Percentiles rank a stretch among this genome's conserved stretches.
Evolutionary conservation across 176 grass and related monocot species (phyloP).

Genomic region (Musa schizocarpa): DNA sequence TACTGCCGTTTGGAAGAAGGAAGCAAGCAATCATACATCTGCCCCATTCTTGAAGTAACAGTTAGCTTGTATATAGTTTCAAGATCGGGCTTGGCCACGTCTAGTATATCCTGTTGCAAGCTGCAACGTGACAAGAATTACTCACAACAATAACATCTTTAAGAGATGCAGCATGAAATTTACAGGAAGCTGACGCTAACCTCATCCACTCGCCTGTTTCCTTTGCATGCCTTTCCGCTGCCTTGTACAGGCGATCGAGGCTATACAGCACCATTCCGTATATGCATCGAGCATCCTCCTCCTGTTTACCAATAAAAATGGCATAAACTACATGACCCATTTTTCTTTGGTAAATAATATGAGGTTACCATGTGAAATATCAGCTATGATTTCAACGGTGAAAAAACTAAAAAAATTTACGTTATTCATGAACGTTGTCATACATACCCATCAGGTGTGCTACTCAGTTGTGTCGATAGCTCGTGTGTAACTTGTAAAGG

Average conservation of each 20-base stretch:
- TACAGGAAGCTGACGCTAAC: slow-evolving; percentile 18
- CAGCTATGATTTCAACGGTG: too few relatives aligned
- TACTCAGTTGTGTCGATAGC: too few relatives aligned
- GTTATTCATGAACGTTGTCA: too few relatives aligned
- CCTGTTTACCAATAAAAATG: slow-evolving; percentile 20
- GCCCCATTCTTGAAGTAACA: slow-evolving; percentile 46
- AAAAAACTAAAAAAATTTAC: too few relatives aligned
- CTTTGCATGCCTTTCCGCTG: slow-evolving; percentile 70
- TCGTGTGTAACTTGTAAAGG: too few relatives aligned
- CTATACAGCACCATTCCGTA: slow-evolving; percentile 75
- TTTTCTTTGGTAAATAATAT: background rate
- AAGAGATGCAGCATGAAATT: background rate
- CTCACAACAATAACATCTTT: background rate
- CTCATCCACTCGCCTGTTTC: slow-evolving; percentile 81
- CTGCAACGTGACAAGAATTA: slow-evolving; percentile 34
- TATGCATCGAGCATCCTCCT: slow-evolving; percentile 50
- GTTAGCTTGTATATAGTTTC: slow-evolving; percentile 40
- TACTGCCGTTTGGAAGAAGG: slow-evolving; percentile 44
- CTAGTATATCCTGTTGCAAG: slow-evolving; percentile 63
- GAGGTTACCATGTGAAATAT: background rate
- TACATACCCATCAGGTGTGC: too few relatives aligned
- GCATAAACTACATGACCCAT: background rate
- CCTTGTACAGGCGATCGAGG: slow-evolving; percentile 73
- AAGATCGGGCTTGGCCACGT: slow-evolving; percentile 67
- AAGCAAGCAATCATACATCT: slow-evolving; percentile 76